A percentile compares a stretch with the other conserved stretches of the same genome.
Conservation (phyloP, 257 asterid species). For the Forsythia suspensa region DNA sequence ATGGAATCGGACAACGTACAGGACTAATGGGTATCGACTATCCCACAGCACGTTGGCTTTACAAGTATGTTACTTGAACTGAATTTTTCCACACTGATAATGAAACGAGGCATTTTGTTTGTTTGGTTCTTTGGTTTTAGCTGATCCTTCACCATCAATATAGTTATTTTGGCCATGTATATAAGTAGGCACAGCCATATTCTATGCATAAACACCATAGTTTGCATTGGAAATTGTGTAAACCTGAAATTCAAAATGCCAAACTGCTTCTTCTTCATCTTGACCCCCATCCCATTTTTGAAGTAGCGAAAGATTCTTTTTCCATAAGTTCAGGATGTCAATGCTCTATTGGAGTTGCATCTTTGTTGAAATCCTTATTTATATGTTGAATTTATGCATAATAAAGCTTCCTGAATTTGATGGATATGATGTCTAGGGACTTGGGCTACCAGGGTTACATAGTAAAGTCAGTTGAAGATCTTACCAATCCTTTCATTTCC, state of each 20-base stretch:
- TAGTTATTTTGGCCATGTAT: neutral
- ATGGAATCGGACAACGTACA: constrained; percentile 79
- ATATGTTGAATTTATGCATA: neutral
- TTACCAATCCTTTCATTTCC: constrained; percentile 80
- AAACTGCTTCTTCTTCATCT: neutral
- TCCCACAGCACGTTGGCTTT: constrained; percentile 92
- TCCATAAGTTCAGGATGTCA: neutral
- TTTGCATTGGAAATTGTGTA: neutral
- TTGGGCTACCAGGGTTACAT: constrained; percentile 63
- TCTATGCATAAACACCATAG: neutral
- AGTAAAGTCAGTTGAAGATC: constrained; percentile 83
- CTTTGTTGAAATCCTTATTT: neutral
- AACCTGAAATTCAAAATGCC: neutral
- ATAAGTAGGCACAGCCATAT: neutral
- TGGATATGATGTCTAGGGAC: constrained; percentile 53
- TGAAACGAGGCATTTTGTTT: constrained; percentile 1
- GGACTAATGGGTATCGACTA: constrained; percentile 98
- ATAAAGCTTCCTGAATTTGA: constrained; percentile 8
- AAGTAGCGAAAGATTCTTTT: neutral
- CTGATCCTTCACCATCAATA: neutral
- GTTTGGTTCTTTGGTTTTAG: constrained; percentile 11
- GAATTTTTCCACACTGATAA: neutral
- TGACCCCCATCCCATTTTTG: neutral
- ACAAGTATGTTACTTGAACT: constrained; percentile 56
- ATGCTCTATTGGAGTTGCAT: neutral